Evolutionary conservation across 176 grass and related monocot genomes (phyloP).

Genomic region (Urochloa ruziziensis): DNA sequence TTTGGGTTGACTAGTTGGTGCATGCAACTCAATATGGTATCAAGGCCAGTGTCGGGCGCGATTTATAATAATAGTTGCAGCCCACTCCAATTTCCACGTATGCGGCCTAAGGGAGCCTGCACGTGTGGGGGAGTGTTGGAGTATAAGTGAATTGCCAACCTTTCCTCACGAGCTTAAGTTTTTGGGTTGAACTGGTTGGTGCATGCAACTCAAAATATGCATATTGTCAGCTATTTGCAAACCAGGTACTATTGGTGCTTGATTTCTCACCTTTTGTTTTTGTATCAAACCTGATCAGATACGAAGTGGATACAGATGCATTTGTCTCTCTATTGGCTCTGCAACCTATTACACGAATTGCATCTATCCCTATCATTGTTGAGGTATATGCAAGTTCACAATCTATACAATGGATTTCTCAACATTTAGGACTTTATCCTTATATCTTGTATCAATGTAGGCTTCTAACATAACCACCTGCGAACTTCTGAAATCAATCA

Average conservation of each 20-base stretch:
- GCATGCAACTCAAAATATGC: no score
- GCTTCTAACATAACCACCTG: slow-evolving; percentile 75
- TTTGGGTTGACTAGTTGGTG: no score
- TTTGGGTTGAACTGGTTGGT: no score
- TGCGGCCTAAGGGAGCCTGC: no score
- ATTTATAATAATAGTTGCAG: no score
- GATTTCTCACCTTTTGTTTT: slow-evolving; percentile 29
- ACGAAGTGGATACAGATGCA: slow-evolving; percentile 98
- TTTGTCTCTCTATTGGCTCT: slow-evolving; percentile 91
- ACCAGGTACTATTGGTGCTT: neutral
- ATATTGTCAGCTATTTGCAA: slow-evolving; percentile 1
- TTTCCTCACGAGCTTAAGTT: no score
- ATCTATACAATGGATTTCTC: slow-evolving; percentile 19
- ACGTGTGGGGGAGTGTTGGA: no score
- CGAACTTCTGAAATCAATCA: slow-evolving; percentile 94
- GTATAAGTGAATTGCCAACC: no score
- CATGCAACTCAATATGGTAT: no score
- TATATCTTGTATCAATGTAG: slow-evolving; percentile 59
- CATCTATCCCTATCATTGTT: slow-evolving; percentile 79
- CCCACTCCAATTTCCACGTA: no score
- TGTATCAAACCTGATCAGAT: slow-evolving; percentile 55
- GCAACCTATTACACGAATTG: slow-evolving; percentile 71
- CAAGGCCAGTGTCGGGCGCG: no score
- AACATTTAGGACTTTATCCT: slow-evolving; percentile 29
- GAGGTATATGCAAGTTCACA: slow-evolving; percentile 62